Evolutionary conservation across 306 rosid species (phyloP).

Genomic region (Malus sieversii): DNA sequence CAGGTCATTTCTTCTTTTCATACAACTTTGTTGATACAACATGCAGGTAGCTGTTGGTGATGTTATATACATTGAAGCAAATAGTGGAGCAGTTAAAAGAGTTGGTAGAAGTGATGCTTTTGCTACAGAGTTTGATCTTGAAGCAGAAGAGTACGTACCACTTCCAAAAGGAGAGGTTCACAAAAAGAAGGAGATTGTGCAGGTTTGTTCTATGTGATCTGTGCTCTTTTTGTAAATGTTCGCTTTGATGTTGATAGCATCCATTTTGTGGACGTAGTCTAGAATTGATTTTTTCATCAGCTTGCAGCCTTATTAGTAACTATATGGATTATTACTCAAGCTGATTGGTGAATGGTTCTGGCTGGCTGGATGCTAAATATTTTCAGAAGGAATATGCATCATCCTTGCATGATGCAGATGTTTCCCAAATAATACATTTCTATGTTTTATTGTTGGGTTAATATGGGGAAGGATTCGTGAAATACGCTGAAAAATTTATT

Average conservation of each 20-base stretch:
- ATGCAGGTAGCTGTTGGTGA: conserved; percentile 89
- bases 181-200: conserved; percentile 92
- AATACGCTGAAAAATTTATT: not conserved
- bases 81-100: conserved; percentile 96
- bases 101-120: conserved; percentile 97
- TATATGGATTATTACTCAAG: not conserved
- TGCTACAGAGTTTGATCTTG: conserved; percentile 97
- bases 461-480: not conserved
- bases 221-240: conserved; percentile 4
- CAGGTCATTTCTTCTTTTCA: not conserved
- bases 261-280: not conserved
- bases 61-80: conserved; percentile 89
- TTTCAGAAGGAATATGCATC: not conserved
- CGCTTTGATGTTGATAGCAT: not conserved
- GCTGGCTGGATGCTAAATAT: not conserved
- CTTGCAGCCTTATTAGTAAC: not conserved
- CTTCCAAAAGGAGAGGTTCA: conserved; percentile 99
- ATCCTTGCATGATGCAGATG: not conserved
- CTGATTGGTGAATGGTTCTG: not conserved
- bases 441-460: not conserved
- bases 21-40: not conserved
- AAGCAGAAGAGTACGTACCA: conserved; percentile 97
- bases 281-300: not conserved
- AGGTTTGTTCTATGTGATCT: conserved; percentile 47
- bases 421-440: not conserved